These are phyloP conservation scores for Thalia dealbata DNA, from an alignment of 176 grass and related monocot genomes.

Conservation along the genomic window DNA sequence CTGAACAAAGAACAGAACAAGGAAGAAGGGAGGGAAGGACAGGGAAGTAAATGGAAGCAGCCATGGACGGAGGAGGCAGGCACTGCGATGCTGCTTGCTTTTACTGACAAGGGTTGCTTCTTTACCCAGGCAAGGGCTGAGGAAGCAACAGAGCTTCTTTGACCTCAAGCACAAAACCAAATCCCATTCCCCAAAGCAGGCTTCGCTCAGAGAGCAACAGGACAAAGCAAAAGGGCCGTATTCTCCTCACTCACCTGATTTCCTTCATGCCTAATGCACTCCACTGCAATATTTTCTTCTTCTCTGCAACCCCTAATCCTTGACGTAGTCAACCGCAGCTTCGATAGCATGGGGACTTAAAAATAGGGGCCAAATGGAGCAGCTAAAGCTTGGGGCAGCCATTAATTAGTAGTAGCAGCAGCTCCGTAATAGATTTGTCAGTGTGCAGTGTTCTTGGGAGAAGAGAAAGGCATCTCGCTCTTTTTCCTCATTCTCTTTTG, in stretches of 20 bases:
- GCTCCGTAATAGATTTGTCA: slow-evolving; percentile 14
- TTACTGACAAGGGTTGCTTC: slow-evolving; percentile 13
- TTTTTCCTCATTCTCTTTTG: slow-evolving; percentile 2
- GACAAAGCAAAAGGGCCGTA: slow-evolving; percentile 10
- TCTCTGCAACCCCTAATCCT: background rate
- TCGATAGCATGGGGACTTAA: background rate
- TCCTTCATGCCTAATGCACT: background rate
- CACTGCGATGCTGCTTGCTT: slow-evolving; percentile 6
- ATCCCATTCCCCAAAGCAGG: slow-evolving; percentile 17
- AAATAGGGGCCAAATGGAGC: background rate
- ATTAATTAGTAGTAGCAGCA: slow-evolving; percentile 19
- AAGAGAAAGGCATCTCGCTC: slow-evolving; percentile 34
- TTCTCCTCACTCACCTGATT: background rate
- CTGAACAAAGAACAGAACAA: background rate
- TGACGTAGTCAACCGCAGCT: background rate
- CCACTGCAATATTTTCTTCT: background rate
- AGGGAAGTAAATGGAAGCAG: background rate
- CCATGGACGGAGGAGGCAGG: background rate
- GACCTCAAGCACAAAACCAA: slow-evolving; percentile 30
- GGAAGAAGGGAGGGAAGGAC: background rate
- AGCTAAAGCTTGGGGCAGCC: background rate
- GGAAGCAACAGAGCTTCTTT: slow-evolving; percentile 57
- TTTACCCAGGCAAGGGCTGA: slow-evolving; percentile 25
- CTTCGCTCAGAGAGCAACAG: slow-evolving; percentile 37
- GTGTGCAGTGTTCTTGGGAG: slow-evolving; percentile 29